Base-by-base conservation (phyloP, 306 rosid genomes). In the Quercus glauca region DNA sequence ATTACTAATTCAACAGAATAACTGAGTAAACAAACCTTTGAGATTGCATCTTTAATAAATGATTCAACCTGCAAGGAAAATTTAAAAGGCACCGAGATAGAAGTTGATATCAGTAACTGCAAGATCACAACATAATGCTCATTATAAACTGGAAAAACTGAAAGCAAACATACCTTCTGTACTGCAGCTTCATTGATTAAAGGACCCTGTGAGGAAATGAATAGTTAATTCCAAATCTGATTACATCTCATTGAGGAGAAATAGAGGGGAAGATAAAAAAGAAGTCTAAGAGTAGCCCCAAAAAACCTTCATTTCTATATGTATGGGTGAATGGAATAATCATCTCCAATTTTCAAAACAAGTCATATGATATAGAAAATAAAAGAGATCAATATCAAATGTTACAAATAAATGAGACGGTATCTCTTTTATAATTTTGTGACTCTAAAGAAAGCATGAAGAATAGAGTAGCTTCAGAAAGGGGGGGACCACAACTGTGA, bases 181-280 rank as follows among this genome's bases (percentile, higher is more conserved):
- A 95, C 97, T 45, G 99, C 99, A 80, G 99, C 98, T 86, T 95
- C 99, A 82, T 95, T 95, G 81, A 95, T 95, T 71, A 95, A 86
- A 81, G 99, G 99, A 59, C 99, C 99, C 98, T 95, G 87, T 79
- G 86, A 61, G 79, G 73, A 85, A 78, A 86, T 71, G 21, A 81
- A 85, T 41, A 76, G 74, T 72, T 69, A 20, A 60, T 85, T 83
- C 76, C 79, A 61, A 71, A 56, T 58, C 71, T 55, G 29, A 70
- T 77, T 71, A 81, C 78, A 73, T 70, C 64, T 77, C 78, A 73
- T 55, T 74, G 26, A 19, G 68, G 33, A 43, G 56, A 74, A 82
- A 49, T 3, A 49, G 15, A 21, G 60, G 25, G 20, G 11, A 26
- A 14, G 15, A 26, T 41, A 53, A 26, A 53, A 26, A 19, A 69